phyloP scores from a whole-genome alignment of 208 protist genomes.

The Wallacemonas sp. region DNA sequence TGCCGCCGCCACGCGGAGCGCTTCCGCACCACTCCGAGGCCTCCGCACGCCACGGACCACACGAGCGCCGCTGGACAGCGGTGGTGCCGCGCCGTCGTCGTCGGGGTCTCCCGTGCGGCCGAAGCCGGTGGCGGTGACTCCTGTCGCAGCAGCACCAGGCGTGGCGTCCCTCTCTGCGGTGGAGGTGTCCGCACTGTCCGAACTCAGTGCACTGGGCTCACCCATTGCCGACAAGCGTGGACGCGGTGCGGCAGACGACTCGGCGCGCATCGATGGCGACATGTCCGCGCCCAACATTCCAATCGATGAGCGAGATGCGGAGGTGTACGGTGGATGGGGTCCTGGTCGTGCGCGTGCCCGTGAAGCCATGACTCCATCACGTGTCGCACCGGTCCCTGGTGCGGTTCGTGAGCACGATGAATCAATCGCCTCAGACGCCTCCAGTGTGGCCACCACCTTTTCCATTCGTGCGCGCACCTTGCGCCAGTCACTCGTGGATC shows the following conservation, averaged over 20 bases:
- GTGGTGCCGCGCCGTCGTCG: not conserved
- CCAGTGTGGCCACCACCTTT: conserved; percentile 7
- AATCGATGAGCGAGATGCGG: too few relatives aligned
- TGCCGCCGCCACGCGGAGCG: not conserved
- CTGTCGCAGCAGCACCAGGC: not conserved
- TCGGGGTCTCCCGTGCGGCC: not conserved
- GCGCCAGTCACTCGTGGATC: conserved; percentile 41
- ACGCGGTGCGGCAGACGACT: not conserved
- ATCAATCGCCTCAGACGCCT: not conserved
- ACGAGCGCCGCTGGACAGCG: not conserved
- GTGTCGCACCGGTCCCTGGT: not conserved
- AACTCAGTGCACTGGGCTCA: not conserved
- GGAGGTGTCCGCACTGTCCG: conserved; percentile 60
- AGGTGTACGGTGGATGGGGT: too few relatives aligned
- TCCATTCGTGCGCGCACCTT: conserved; percentile 29
- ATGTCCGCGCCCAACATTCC: not conserved
- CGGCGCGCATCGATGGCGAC: not conserved
- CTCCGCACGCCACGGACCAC: not conserved
- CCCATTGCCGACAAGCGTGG: not conserved
- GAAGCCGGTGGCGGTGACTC: not conserved
- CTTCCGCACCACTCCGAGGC: not conserved
- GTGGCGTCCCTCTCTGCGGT: conserved; percentile 30
- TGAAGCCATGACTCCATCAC: not conserved
- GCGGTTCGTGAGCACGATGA: not conserved
- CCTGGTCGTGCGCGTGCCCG: too few relatives aligned